Percentiles rank a stretch among this genome's conserved stretches.
phyloP scores from a whole-genome alignment of 2,329 filamentous ascomycete species.

The Orbilia javanica region DNA sequence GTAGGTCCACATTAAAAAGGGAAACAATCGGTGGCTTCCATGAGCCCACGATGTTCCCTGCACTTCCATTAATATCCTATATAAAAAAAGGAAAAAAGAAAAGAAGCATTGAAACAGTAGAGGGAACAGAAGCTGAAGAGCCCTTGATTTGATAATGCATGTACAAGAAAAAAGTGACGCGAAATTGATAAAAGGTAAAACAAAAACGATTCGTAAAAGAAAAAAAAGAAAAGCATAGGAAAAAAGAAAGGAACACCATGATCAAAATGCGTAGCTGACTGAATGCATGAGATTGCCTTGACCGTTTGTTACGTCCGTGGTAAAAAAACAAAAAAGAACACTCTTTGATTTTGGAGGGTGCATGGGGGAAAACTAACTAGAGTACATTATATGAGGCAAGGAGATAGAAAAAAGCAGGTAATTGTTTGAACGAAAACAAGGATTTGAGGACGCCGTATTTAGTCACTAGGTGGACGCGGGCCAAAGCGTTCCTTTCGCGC shows the following conservation, averaged over 20 bases:
- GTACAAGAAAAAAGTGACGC: slow-evolving; percentile 32
- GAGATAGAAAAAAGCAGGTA: background rate
- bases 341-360: slow-evolving; percentile 7
- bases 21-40: background rate
- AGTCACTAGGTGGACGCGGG: background rate
- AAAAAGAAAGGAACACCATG: slow-evolving; percentile 19
- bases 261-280: slow-evolving; percentile 22
- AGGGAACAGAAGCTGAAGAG: slow-evolving; percentile 11
- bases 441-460: background rate
- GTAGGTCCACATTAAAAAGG: background rate
- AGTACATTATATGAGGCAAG: background rate
- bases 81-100: background rate
- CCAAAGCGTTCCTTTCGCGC: slow-evolving; percentile 42
- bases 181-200: slow-evolving; percentile 23
- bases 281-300: slow-evolving; percentile 32
- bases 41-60: background rate
- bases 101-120: background rate
- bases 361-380: slow-evolving; percentile 13
- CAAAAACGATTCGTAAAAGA: background rate
- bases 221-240: slow-evolving; percentile 1
- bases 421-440: background rate
- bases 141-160: slow-evolving; percentile 29
- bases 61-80: slow-evolving; percentile 35
- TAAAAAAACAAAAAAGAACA: slow-evolving; percentile 17
- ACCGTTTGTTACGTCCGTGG: slow-evolving; percentile 9